Conservation (phyloP, 1,284 basidiomycete species). For the Pisolithus thermaeus region DNA sequence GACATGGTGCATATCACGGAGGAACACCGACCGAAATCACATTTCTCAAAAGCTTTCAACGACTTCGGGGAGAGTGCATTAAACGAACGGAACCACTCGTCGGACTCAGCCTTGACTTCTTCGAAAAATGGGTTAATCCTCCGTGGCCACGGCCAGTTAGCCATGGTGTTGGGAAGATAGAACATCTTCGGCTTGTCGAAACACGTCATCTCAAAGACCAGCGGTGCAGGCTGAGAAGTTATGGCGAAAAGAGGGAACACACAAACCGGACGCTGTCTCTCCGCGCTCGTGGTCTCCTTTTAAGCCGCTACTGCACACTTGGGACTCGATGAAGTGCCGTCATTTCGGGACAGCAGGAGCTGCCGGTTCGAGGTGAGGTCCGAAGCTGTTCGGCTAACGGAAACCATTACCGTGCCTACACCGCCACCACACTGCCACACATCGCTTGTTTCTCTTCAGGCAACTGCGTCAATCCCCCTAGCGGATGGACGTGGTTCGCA, state of each 20-base stretch:
- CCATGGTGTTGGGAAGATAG: slow-evolving; percentile 22
- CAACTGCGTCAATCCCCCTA: too few species aligned
- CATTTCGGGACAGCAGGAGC: too few species aligned
- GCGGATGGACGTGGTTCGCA: too few species aligned
- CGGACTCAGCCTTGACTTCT: slow-evolving; percentile 15
- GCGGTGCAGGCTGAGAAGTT: not conserved
- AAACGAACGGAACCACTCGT: slow-evolving; percentile 20
- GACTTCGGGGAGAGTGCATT: slow-evolving; percentile 11
- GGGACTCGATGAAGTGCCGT: not conserved
- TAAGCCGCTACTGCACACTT: not conserved
- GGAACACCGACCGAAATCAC: slow-evolving; percentile 6
- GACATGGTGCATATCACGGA: not conserved
- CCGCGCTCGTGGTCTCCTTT: not conserved
- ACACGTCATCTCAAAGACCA: not conserved
- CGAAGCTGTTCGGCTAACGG: too few species aligned
- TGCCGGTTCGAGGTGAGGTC: too few species aligned
- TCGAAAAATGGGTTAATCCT: slow-evolving; percentile 20
- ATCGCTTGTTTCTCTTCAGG: too few species aligned
- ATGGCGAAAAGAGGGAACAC: not conserved
- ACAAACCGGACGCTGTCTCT: not conserved
- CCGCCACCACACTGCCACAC: too few species aligned
- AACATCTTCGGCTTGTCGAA: not conserved
- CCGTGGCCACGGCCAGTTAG: slow-evolving; percentile 20
- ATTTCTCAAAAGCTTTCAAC: slow-evolving; percentile 14
- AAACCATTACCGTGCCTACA: too few species aligned